Evolutionary conservation across 2,329 filamentous ascomycete species (phyloP).

Genomic region (Arthrobotrys musiformis): DNA sequence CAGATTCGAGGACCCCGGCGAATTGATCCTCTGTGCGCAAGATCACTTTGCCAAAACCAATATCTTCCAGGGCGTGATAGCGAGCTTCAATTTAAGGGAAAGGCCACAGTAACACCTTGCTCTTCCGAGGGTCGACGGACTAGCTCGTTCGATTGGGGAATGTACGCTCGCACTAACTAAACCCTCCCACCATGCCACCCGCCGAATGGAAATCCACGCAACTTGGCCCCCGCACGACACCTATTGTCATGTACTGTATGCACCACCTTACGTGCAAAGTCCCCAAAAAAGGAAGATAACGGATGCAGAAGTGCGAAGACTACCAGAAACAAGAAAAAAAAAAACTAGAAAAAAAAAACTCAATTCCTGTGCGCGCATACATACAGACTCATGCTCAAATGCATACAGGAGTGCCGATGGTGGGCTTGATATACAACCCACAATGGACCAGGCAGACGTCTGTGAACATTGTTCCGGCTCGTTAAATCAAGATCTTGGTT

Average conservation of each 20-base stretch:
- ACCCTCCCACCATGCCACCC: constrained; percentile 10
- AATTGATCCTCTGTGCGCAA: constrained; percentile 23
- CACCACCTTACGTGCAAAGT: constrained; percentile 6
- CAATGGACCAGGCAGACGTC: constrained; percentile 18
- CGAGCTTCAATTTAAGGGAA: constrained; percentile 32
- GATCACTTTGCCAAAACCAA: no score
- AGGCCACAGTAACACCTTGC: constrained; percentile 42
- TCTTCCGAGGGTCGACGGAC: constrained; percentile 46
- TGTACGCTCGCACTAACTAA: constrained; percentile 50
- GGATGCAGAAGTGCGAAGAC: not conserved
- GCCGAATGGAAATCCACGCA: constrained; percentile 40
- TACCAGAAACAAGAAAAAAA: not conserved
- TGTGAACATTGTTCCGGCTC: not conserved
- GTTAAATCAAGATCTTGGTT: constrained; percentile 54
- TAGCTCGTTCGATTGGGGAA: constrained; percentile 46
- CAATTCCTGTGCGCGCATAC: constrained; percentile 30
- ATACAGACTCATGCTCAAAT: no score
- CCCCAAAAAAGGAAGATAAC: constrained; percentile 2
- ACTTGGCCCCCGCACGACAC: constrained; percentile 33
- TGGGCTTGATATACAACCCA: constrained; percentile 40
- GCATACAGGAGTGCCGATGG: constrained; percentile 18
- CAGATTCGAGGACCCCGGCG: constrained; percentile 15
- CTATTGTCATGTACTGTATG: not conserved
- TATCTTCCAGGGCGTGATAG: constrained; percentile 12
- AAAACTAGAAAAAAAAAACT: constrained; percentile 20